Conservation (phyloP, 257 asterid species). For the Ajuga chamaepitys region DNA sequence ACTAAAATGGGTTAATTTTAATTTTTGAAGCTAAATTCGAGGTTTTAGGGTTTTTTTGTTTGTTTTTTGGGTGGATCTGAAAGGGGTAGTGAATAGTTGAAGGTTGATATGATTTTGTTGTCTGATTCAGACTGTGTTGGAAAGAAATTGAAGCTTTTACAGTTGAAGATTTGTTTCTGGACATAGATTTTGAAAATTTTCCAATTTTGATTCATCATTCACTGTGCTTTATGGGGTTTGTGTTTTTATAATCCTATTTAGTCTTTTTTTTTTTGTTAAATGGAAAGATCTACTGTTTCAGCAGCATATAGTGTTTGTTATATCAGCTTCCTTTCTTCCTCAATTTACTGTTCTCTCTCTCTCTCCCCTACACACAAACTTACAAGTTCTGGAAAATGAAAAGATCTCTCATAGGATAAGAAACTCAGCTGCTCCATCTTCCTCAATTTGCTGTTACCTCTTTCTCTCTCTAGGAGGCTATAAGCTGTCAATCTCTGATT, state of each 20-base stretch:
- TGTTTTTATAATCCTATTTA: slow-evolving; percentile 37
- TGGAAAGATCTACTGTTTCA: slow-evolving; percentile 38
- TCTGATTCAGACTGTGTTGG: slow-evolving; percentile 14
- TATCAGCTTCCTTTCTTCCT: slow-evolving; percentile 14
- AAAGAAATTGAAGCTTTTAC: slow-evolving; percentile 23
- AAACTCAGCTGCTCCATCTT: slow-evolving; percentile 25
- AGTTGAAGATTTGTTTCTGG: slow-evolving; percentile 25
- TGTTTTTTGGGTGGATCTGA: slow-evolving; percentile 5
- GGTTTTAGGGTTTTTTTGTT: neutral
- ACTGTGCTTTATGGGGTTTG: slow-evolving; percentile 26
- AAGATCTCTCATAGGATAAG: slow-evolving; percentile 6
- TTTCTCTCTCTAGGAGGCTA: slow-evolving; percentile 11
- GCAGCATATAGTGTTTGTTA: slow-evolving; percentile 12
- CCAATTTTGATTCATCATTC: slow-evolving; percentile 26
- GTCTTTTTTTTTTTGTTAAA: slow-evolving; percentile 21
- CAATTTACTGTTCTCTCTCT: neutral
- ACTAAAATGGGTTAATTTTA: neutral
- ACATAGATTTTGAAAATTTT: slow-evolving; percentile 27
- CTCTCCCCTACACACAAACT: neutral
- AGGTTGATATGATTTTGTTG: neutral
- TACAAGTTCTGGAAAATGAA: neutral
- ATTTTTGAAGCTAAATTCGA: too few relatives aligned
- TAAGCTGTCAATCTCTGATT: slow-evolving; percentile 44
- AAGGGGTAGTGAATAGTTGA: slow-evolving; percentile 13
- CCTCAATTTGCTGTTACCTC: slow-evolving; percentile 21